A percentile compares a stretch with the other conserved stretches of the same genome.
phyloP scores from a whole-genome alignment of 1,284 basidiomycete species.

The Marasmius fiardii region DNA sequence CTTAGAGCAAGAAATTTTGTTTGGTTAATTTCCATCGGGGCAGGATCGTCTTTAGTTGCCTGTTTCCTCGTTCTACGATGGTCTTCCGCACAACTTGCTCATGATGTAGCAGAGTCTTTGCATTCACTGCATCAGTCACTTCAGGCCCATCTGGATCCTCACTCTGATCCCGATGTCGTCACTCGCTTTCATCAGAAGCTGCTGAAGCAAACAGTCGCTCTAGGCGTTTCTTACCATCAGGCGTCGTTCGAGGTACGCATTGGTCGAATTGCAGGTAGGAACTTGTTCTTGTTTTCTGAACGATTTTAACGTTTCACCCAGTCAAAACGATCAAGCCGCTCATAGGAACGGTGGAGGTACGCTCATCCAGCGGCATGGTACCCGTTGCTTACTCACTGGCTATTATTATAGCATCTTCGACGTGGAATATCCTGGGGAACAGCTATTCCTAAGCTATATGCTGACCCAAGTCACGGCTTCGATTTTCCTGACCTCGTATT shows the following conservation, averaged over 20 bases:
- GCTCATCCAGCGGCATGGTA: background rate
- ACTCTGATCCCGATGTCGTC: slow-evolving; percentile 17
- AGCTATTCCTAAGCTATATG: slow-evolving; percentile 21
- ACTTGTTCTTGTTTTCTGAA: background rate
- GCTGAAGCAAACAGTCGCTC: slow-evolving; percentile 33
- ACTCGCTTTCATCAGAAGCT: slow-evolving; percentile 28
- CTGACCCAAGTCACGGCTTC: slow-evolving; percentile 14
- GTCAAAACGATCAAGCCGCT: slow-evolving; percentile 45
- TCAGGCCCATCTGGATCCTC: slow-evolving; percentile 27
- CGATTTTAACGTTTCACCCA: slow-evolving; percentile 16
- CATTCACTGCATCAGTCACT: slow-evolving; percentile 32
- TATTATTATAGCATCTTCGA: slow-evolving; percentile 37
- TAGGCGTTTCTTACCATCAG: slow-evolving; percentile 42
- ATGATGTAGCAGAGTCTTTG: slow-evolving; percentile 35
- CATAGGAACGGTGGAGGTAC: slow-evolving; percentile 30
- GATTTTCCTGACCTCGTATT: slow-evolving; percentile 27
- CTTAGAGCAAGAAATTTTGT: slow-evolving; percentile 31
- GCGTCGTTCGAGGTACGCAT: slow-evolving; percentile 45
- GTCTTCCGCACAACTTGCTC: slow-evolving; percentile 42
- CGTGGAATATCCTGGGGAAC: slow-evolving; percentile 47
- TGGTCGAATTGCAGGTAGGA: slow-evolving; percentile 41
- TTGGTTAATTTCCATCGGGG: slow-evolving; percentile 40
- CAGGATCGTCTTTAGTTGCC: slow-evolving; percentile 35
- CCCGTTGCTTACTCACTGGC: background rate
- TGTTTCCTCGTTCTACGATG: slow-evolving; percentile 39